phyloP scores from a whole-genome alignment of 345 rosid genomes.

The Eutrema yunnanense region DNA sequence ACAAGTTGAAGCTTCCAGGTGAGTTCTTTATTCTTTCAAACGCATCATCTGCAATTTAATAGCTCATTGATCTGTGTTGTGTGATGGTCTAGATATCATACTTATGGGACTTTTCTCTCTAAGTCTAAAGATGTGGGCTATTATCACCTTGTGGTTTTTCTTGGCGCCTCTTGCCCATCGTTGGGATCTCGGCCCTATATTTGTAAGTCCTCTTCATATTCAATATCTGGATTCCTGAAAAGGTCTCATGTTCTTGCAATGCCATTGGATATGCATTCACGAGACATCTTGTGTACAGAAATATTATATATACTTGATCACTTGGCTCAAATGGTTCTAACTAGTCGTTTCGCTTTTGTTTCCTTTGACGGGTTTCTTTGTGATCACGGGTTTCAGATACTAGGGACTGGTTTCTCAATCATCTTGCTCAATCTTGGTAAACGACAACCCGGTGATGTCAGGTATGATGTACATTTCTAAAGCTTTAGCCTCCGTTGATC shows the following conservation, averaged over 20 bases:
- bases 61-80: conserved; percentile 20
- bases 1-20: conserved; percentile 79
- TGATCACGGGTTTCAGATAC: conserved; percentile 43
- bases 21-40: conserved; percentile 16
- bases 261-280: conserved; percentile 7
- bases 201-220: conserved; percentile 49
- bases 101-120: conserved; percentile 71
- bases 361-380: background rate
- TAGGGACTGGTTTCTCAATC: conserved; percentile 68
- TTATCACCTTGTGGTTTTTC: conserved; percentile 64
- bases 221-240: background rate
- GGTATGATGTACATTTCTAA: conserved; percentile 35
- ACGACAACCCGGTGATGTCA: conserved; percentile 78
- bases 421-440: conserved; percentile 79
- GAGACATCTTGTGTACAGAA: background rate
- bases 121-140: conserved; percentile 53
- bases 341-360: background rate
- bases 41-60: background rate
- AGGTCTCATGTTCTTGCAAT: background rate
- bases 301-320: background rate
- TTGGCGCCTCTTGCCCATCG: conserved; percentile 76
- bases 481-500: background rate
- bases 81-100: conserved; percentile 53
- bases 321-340: background rate
- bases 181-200: conserved; percentile 82